Evolutionary conservation across 1,139 yeast species (phyloP).

Genomic region (Magnusiomyces suaveolens): DNA sequence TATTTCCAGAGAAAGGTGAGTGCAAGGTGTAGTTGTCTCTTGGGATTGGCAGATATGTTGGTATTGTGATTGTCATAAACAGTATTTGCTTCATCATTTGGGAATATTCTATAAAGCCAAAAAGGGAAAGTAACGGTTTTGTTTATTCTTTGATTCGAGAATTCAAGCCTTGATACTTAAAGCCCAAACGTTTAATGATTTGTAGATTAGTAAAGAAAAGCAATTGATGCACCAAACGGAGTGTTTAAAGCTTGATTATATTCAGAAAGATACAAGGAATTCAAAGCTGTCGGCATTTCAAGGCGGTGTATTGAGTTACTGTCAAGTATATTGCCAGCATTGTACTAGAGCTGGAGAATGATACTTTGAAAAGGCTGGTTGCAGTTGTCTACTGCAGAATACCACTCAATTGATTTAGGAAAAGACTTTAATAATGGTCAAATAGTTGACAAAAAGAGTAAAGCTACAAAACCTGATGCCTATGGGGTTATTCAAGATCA

Average conservation of each 20-base stretch:
- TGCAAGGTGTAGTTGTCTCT: neutral
- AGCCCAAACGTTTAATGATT: neutral
- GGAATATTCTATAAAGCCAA: too few species aligned
- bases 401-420: neutral
- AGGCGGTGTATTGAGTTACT: neutral
- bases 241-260: neutral
- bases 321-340: too few species aligned
- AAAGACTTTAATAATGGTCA: neutral
- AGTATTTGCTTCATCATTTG: too few species aligned
- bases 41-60: too few species aligned
- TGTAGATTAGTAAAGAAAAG: neutral
- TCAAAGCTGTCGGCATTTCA: neutral
- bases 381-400: neutral
- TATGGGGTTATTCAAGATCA: neutral
- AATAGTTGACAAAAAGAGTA: neutral
- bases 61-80: too few species aligned
- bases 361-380: neutral
- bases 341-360: too few species aligned
- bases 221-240: neutral
- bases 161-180: neutral
- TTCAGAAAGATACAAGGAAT: neutral
- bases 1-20: neutral
- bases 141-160: neutral
- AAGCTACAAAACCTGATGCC: neutral
- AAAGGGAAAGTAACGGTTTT: neutral